A percentile compares a stretch with the other conserved stretches of the same genome.
Conservation (phyloP, 345 rosid species). For the Reutealis trisperma region DNA sequence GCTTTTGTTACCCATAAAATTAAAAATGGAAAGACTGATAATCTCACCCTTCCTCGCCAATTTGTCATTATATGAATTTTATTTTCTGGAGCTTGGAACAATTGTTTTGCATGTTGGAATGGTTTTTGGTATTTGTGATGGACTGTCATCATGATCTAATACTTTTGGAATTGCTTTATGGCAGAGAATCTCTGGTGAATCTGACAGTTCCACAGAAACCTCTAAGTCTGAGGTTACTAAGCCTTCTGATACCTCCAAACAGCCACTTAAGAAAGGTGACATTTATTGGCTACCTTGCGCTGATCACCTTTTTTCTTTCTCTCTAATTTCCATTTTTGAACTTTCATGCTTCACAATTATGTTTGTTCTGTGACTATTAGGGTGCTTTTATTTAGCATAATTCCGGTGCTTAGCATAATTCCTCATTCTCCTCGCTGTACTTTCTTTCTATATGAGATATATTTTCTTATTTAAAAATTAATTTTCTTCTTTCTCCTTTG, state of each 20-base stretch:
- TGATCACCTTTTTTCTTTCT: not conserved
- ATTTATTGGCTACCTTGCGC: not conserved
- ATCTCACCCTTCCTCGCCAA: not conserved
- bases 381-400: not conserved
- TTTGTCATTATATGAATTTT: not conserved
- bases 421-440: not conserved
- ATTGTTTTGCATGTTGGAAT: not conserved
- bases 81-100: not conserved
- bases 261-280: constrained; percentile 73
- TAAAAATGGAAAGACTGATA: not conserved
- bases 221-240: constrained; percentile 53
- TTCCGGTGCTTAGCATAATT: not conserved
- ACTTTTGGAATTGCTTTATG: constrained; percentile 23
- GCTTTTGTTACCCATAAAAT: not conserved
- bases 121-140: not conserved
- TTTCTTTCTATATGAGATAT: not conserved
- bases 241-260: constrained; percentile 53
- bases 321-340: not conserved
- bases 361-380: not conserved
- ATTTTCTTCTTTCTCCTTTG: not conserved
- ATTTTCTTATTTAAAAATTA: too few relatives aligned
- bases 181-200: constrained; percentile 74
- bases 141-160: not conserved
- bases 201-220: constrained; percentile 48
- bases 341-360: constrained; percentile 7